phyloP scores from a whole-genome alignment of 257 asterid species.

The Ballota nigra region DNA sequence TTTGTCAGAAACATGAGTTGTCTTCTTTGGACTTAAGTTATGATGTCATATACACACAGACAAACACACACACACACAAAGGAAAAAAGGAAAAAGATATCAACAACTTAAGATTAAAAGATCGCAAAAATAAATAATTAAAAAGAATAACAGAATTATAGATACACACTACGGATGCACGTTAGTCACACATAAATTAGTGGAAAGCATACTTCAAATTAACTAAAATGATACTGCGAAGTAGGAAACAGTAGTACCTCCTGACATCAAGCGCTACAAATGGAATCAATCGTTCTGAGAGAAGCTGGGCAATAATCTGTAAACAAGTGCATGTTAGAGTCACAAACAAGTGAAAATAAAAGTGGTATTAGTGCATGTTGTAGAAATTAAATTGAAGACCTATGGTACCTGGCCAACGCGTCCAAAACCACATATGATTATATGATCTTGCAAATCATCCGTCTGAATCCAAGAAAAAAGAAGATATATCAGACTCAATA shows the following conservation, averaged over 20 bases:
- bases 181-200: neutral
- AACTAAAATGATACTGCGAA: neutral
- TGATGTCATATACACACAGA: neutral
- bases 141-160: neutral
- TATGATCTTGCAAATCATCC: constrained; percentile 98
- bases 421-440: constrained; percentile 97
- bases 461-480: constrained; percentile 54
- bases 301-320: constrained; percentile 99
- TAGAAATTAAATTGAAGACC: neutral
- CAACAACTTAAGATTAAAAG: neutral
- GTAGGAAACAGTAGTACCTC: constrained; percentile 50
- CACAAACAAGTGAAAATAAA: constrained; percentile 6
- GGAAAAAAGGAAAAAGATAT: neutral
- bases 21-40: neutral
- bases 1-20: neutral
- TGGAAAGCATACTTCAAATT: constrained; percentile 5
- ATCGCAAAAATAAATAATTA: neutral
- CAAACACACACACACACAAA: neutral
- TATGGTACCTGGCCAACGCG: constrained; percentile 95
- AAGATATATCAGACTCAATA: constrained; percentile 13
- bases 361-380: neutral
- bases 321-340: too few species aligned
- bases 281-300: constrained; percentile 95
- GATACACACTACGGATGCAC: neutral
- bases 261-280: constrained; percentile 99